A percentile compares a stretch with the other conserved stretches of the same genome.
Conservation (phyloP, 768 basidiomycete genomes). For the Mycena indigotica region DNA sequence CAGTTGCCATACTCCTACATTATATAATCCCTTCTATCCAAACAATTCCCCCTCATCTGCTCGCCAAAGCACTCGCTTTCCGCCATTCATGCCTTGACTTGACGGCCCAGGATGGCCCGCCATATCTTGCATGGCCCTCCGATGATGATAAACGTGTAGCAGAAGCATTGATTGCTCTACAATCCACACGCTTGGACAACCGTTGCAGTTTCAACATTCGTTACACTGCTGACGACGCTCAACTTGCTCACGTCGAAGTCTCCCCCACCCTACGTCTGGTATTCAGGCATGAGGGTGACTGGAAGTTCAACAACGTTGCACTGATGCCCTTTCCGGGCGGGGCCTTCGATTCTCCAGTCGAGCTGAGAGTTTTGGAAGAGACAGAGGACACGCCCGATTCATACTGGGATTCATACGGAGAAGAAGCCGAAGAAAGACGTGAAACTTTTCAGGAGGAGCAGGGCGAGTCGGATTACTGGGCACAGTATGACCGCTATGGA, state of each 20-base stretch:
- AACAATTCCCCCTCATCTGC: constrained; percentile 59
- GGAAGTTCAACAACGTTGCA: constrained; percentile 72
- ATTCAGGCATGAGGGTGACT: constrained; percentile 66
- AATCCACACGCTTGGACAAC: constrained; percentile 23
- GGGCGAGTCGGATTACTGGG: constrained; percentile 57
- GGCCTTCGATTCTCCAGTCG: constrained; percentile 36
- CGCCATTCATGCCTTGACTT: constrained; percentile 68
- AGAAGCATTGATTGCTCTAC: constrained; percentile 47
- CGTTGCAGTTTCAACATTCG: constrained; percentile 18
- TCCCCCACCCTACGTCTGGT: constrained; percentile 55
- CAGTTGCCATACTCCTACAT: constrained; percentile 53
- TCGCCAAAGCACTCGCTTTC: constrained; percentile 61
- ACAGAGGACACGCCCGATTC: constrained; percentile 51
- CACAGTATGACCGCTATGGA: constrained; percentile 50
- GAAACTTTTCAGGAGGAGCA: constrained; percentile 27
- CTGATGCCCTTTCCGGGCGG: constrained; percentile 71
- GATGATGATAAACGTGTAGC: constrained; percentile 35
- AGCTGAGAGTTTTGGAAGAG: constrained; percentile 25
- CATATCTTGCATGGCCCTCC: constrained; percentile 73
- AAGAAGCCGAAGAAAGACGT: constrained; percentile 32
- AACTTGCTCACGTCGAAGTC: constrained; percentile 61
- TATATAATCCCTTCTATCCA: constrained; percentile 58
- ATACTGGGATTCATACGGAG: constrained; percentile 72
- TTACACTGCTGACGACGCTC: constrained; percentile 45
- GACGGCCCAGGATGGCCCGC: constrained; percentile 39